Conservation (phyloP, 148 eudicot species). For the Rhododendron ferrugineum region DNA sequence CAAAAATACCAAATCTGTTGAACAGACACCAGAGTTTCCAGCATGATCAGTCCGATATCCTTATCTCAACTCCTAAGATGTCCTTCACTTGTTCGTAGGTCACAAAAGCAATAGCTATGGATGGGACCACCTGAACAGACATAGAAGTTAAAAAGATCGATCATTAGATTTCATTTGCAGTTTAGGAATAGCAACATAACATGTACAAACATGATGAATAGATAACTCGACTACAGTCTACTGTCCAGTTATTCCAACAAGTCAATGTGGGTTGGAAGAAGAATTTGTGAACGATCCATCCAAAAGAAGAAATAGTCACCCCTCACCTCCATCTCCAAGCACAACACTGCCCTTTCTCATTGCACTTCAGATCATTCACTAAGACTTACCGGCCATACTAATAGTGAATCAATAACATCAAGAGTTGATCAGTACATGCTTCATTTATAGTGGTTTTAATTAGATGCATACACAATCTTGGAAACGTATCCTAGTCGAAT, state of each 20-base stretch:
- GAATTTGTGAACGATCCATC: neutral
- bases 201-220: neutral
- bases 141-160: neutral
- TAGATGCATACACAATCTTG: neutral
- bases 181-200: neutral
- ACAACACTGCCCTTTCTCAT: neutral
- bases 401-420: neutral
- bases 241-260: neutral
- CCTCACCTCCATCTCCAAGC: neutral
- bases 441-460: neutral
- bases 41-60: conserved; percentile 61
- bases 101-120: conserved; percentile 84
- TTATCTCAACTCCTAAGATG: conserved; percentile 76
- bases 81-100: conserved; percentile 78
- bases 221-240: neutral
- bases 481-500: neutral
- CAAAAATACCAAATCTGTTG: neutral
- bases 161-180: conserved; percentile 20
- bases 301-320: neutral
- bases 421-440: neutral
- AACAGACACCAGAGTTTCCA: neutral
- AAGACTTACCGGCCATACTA: neutral
- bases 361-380: neutral
- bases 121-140: conserved; percentile 65
- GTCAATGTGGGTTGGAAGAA: neutral